A percentile compares a stretch with the other conserved stretches of the same genome.
Evolutionary conservation across 2,329 filamentous ascomycete genomes (phyloP).

Genomic region (Corinectria fuckeliana): DNA sequence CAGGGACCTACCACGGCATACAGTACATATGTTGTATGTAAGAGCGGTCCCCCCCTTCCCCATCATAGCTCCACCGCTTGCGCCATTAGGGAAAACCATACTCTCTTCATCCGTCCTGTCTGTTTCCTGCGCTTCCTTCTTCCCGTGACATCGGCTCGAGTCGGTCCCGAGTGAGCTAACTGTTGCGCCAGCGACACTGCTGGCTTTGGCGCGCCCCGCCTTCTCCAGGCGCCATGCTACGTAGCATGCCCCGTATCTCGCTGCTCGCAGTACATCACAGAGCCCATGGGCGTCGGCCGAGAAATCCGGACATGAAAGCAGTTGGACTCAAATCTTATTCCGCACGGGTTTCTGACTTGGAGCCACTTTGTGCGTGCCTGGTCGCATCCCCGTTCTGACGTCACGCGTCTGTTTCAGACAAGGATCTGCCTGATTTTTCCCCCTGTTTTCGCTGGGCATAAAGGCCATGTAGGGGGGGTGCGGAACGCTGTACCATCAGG

Average conservation of each 20-base stretch:
- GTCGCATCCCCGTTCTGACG: constrained; percentile 8
- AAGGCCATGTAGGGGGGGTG: constrained; percentile 14
- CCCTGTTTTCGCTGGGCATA: background rate
- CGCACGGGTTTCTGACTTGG: constrained; percentile 10
- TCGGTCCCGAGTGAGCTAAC: constrained; percentile 33
- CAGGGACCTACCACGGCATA: constrained; percentile 34
- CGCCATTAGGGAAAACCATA: background rate
- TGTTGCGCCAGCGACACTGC: constrained; percentile 28
- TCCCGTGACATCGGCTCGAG: constrained; percentile 35
- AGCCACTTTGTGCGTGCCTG: constrained; percentile 3
- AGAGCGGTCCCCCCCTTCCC: constrained; percentile 23
- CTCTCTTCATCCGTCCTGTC: constrained; percentile 19
- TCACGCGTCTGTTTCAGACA: constrained; percentile 21
- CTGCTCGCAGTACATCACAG: too few species aligned
- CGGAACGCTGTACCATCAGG: constrained; percentile 9
- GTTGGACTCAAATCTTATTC: constrained; percentile 22
- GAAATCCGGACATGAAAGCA: constrained; percentile 25
- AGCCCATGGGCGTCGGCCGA: constrained; percentile 36
- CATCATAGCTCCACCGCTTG: constrained; percentile 15
- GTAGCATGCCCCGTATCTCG: background rate
- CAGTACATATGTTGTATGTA: constrained; percentile 32
- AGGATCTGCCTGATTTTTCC: constrained; percentile 5
- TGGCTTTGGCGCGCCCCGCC: constrained; percentile 25
- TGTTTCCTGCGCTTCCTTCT: constrained; percentile 28
- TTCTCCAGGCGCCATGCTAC: constrained; percentile 9